These are phyloP conservation scores for Cerioporus squamosus DNA, from an alignment of 1,284 basidiomycete species.

Conservation along the genomic window DNA sequence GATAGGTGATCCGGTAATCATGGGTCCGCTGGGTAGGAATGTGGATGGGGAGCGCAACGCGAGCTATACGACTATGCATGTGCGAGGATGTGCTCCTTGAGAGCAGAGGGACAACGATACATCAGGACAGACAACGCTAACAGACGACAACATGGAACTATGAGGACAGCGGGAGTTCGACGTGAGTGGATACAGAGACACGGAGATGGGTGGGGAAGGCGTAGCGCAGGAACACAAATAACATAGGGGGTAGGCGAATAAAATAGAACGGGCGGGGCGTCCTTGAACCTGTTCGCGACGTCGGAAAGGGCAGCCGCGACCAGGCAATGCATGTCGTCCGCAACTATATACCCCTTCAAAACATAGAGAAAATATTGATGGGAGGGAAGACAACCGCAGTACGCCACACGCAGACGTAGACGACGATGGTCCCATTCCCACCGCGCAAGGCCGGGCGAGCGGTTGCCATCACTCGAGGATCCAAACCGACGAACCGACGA, in stretches of 20 bases:
- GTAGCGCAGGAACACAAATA: neutral
- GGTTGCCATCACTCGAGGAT: too few relatives aligned
- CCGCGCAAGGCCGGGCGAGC: too few relatives aligned
- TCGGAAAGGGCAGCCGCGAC: too few relatives aligned
- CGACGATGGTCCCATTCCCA: too few relatives aligned
- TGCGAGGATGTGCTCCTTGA: neutral
- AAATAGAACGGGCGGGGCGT: too few relatives aligned
- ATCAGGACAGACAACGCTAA: neutral
- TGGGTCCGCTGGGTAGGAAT: constrained; percentile 3
- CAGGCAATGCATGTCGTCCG: too few relatives aligned
- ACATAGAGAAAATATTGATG: too few relatives aligned
- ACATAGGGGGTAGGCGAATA: constrained; percentile 1
- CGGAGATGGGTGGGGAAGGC: neutral
- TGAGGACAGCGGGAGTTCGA: neutral
- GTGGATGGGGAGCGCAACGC: neutral
- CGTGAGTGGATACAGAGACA: constrained; percentile 3
- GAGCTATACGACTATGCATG: neutral
- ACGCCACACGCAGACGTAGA: too few relatives aligned
- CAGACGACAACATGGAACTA: neutral
- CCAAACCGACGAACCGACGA: neutral
- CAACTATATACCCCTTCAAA: too few relatives aligned
- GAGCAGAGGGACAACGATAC: neutral
- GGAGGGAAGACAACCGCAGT: too few relatives aligned
- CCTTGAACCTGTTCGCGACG: too few relatives aligned
- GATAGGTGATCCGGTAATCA: neutral